A percentile compares a stretch with the other conserved stretches of the same genome.
Evolutionary conservation across 2,329 filamentous ascomycete species (phyloP).

Genomic region (Blumeriella jaapii): DNA sequence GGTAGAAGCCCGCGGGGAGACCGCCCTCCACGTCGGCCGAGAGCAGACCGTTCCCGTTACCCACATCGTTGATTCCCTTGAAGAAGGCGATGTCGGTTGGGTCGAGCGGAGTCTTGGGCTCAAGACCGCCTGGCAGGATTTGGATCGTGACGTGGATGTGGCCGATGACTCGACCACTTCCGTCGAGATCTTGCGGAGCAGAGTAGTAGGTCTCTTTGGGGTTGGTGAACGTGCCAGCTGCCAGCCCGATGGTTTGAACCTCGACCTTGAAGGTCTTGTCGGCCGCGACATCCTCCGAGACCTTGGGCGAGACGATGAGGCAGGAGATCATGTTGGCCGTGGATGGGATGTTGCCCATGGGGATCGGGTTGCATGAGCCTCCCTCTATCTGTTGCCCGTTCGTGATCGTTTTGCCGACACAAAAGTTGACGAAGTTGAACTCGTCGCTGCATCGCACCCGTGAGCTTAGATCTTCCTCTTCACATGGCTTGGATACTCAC

Average conservation of each 20-base stretch:
- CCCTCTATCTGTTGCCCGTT: slow-evolving; percentile 44
- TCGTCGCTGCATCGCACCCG: slow-evolving; percentile 33
- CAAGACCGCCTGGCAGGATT: slow-evolving; percentile 26
- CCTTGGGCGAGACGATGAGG: slow-evolving; percentile 21
- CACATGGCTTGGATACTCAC: slow-evolving; percentile 20
- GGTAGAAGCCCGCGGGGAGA: slow-evolving; percentile 32
- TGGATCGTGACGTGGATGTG: slow-evolving; percentile 32
- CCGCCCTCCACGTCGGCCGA: slow-evolving; percentile 29
- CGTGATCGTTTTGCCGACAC: slow-evolving; percentile 33
- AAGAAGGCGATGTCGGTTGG: slow-evolving; percentile 30
- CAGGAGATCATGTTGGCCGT: slow-evolving; percentile 25
- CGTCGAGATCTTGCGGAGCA: slow-evolving; percentile 27
- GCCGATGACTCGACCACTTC: slow-evolving; percentile 28
- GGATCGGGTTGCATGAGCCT: slow-evolving; percentile 46
- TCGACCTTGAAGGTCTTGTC: slow-evolving; percentile 26
- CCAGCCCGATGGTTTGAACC: slow-evolving; percentile 28
- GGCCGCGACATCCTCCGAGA: slow-evolving; percentile 20
- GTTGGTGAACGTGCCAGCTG: slow-evolving; percentile 31
- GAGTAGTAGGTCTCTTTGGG: slow-evolving; percentile 30
- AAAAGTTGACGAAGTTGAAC: slow-evolving; percentile 24
- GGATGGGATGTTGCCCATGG: slow-evolving; percentile 27
- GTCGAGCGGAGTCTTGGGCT: slow-evolving; percentile 24
- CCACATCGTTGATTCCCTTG: slow-evolving; percentile 32
- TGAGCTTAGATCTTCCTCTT: slow-evolving; percentile 13
- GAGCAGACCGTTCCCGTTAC: slow-evolving; percentile 30